Base-by-base conservation (phyloP, 2,329 filamentous ascomycete species). In the Scorias spongiosa region DNA sequence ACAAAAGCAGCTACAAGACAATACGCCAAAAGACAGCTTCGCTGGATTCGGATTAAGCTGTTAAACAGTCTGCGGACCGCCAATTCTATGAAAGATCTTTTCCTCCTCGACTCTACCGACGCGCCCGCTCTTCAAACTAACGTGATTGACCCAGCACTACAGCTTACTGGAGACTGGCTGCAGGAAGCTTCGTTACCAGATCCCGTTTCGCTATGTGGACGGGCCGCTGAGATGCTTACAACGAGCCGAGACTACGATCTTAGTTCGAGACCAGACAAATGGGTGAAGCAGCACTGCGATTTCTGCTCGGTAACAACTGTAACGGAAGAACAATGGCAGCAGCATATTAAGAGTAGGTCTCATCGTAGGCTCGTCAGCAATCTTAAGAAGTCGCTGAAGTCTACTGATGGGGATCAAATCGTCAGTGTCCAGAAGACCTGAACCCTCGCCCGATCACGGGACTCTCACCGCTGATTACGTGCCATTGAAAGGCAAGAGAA, bases 31-130 rank as follows among this genome's bases (percentile, higher is more conserved):
- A 77, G 81, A 7, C 91, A 98, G 60, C 67, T 84, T 14, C 76
- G 80, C 46, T 98, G 88, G 86, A 93, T 96, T 44, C 75, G 81
- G 12, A 75, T 81, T 51, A 93, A 93, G 57, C 72, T 93, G 20
- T 72, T 91, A 37, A 78, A 80, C 9, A 76, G 79, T 1, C 66
- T 60, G 2, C 38, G 41, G 91, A 26, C 69, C 66, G 32, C 71
- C 75, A 14, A 69, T 74, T 30, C 69, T 64, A 2, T 63, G 69
- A 61, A 73, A 17, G 75, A 67, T 30, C 66, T 95, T 1, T 96
- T 84, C 58, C 64, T 96, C 2, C 64, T 96, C 1, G 85, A 98
- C 62, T 84, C 84, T 49, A 86, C 81, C 2, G 71, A 91, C 51
- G 66, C 80, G 2, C 55, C 67, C 0, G 56, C 63, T 1, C 95